Percentiles rank a stretch among this genome's conserved stretches.
Evolutionary conservation across 1,139 yeast genomes (phyloP).

Genomic region (Geotrichum siamense): DNA sequence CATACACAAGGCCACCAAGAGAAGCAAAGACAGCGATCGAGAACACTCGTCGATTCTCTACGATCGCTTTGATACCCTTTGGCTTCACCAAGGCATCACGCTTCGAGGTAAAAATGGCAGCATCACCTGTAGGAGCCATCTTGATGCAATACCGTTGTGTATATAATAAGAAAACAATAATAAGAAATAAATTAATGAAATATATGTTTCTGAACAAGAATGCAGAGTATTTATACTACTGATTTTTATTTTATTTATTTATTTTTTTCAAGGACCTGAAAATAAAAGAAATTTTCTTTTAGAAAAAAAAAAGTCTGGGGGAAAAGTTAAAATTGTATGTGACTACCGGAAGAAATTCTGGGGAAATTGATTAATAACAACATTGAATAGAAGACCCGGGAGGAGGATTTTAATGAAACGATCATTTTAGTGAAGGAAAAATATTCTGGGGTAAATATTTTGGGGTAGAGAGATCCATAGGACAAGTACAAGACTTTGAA

Average conservation of each 20-base stretch:
- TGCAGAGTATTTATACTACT: background rate
- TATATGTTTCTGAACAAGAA: background rate
- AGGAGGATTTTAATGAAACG: too few relatives aligned
- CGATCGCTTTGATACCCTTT: slow-evolving; percentile 32
- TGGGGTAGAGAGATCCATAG: too few relatives aligned
- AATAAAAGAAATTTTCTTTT: background rate
- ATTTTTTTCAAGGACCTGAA: too few relatives aligned
- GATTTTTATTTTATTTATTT: too few relatives aligned
- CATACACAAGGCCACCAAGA: slow-evolving; percentile 32
- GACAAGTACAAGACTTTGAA: too few relatives aligned
- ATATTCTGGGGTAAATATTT: too few relatives aligned
- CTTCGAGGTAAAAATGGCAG: slow-evolving; percentile 10
- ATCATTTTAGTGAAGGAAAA: too few relatives aligned
- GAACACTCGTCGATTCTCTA: slow-evolving; percentile 24
- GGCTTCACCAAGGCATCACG: slow-evolving; percentile 10
- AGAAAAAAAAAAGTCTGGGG: background rate
- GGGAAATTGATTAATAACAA: too few relatives aligned
- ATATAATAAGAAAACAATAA: too few relatives aligned
- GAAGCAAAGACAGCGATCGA: slow-evolving; percentile 30
- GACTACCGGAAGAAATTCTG: slow-evolving; percentile 1
- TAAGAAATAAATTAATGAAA: too few relatives aligned
- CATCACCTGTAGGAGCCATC: slow-evolving; percentile 11
- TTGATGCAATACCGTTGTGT: background rate
- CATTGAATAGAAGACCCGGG: too few relatives aligned
- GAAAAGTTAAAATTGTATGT: too few relatives aligned